A percentile compares a stretch with the other conserved stretches of the same genome.
Conservation (phyloP, 805 yeast species). For the Saccharomycopsis javanensis region DNA sequence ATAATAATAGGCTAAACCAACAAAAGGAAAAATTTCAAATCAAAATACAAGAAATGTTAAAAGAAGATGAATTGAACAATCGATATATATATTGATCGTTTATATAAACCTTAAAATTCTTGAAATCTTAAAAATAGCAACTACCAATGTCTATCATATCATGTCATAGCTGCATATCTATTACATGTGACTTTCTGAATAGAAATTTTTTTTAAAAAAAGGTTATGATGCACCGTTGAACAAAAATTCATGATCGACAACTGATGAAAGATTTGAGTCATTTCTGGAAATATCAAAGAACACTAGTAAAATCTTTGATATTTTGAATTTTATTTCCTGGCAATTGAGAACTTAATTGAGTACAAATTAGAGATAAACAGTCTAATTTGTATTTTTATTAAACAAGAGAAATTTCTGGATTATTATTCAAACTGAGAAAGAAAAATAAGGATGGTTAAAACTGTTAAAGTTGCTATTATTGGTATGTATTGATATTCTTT, state of each 20-base stretch:
- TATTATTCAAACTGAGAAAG: too few species aligned
- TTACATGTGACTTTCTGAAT: too few species aligned
- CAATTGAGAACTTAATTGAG: too few species aligned
- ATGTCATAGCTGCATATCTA: not conserved
- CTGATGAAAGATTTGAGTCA: not conserved
- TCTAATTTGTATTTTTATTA: too few species aligned
- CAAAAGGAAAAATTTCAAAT: too few species aligned
- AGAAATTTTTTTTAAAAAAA: not conserved
- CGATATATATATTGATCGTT: too few species aligned
- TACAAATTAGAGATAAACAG: too few species aligned
- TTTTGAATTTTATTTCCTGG: too few species aligned
- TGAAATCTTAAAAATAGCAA: not conserved
- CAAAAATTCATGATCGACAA: not conserved
- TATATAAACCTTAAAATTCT: too few species aligned
- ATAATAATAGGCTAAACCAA: too few species aligned
- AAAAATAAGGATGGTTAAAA: slow-evolving; percentile 17
- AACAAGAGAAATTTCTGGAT: too few species aligned
- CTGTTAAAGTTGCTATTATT: slow-evolving; percentile 61
- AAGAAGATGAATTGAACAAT: not conserved
- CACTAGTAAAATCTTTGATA: too few species aligned
- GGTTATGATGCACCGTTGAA: not conserved
- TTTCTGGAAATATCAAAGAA: not conserved
- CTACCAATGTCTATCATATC: not conserved
- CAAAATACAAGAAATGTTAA: not conserved
- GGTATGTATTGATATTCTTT: slow-evolving; percentile 32